These are phyloP conservation scores for Aspergillus puulaauensis DNA, from an alignment of 2,329 filamentous ascomycete species.

Conservation along the genomic window DNA sequence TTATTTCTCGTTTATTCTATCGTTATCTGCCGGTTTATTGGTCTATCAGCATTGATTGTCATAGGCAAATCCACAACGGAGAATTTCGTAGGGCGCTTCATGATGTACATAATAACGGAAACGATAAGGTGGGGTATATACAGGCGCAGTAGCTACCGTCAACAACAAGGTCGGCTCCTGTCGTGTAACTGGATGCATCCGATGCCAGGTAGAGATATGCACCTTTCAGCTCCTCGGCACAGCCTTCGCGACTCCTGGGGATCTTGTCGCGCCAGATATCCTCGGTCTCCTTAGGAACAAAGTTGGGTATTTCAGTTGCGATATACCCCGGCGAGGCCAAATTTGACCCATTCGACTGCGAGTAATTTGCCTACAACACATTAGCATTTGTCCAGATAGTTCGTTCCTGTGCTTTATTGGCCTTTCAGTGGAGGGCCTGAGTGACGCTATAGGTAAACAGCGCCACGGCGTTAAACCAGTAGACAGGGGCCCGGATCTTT, in stretches of 20 bases:
- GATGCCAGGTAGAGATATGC: conserved; percentile 45
- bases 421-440: too few species aligned
- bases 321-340: conserved; percentile 58
- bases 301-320: too few species aligned
- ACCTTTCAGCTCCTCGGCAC: too few species aligned
- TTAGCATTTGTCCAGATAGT: too few species aligned
- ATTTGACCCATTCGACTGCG: conserved; percentile 74
- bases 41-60: neutral
- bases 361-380: conserved; percentile 60
- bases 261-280: too few species aligned
- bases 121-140: conserved; percentile 1
- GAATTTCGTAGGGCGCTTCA: too few species aligned
- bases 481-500: conserved; percentile 5
- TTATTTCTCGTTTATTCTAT: neutral
- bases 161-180: conserved; percentile 67
- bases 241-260: too few species aligned
- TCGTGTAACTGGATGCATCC: conserved; percentile 80
- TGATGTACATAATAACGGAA: too few species aligned
- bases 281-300: too few species aligned
- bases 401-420: too few species aligned
- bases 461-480: neutral
- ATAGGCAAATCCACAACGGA: too few species aligned
- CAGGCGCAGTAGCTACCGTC: conserved; percentile 66
- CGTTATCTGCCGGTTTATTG: neutral
- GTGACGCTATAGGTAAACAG: conserved; percentile 10